Conservation (phyloP, 2,329 filamentous ascomycete species). For the Pseudonectria buxi region DNA sequence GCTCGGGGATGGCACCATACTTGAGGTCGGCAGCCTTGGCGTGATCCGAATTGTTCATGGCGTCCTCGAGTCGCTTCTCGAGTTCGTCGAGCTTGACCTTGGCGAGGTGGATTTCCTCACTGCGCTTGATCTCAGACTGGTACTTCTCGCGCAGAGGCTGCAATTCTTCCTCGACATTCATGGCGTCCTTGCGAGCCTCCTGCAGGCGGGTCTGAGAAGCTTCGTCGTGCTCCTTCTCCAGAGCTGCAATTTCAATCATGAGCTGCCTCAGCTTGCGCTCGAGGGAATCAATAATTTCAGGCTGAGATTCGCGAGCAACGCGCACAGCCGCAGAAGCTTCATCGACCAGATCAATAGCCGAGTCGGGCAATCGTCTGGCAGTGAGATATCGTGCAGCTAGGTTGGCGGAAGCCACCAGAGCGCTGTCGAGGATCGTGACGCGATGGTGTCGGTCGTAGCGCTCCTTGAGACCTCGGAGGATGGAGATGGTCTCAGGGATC, state of each 20-base stretch:
- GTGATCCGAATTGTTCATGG: slow-evolving; percentile 80
- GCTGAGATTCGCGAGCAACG: slow-evolving; percentile 91
- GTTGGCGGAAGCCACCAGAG: slow-evolving; percentile 85
- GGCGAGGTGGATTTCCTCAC: slow-evolving; percentile 85
- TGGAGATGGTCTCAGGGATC: slow-evolving; percentile 86
- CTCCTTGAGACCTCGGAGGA: slow-evolving; percentile 96
- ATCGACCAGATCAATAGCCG: slow-evolving; percentile 92
- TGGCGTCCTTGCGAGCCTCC: slow-evolving; percentile 81
- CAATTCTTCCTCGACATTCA: slow-evolving; percentile 90
- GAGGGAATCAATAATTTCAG: slow-evolving; percentile 89
- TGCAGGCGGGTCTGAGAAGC: slow-evolving; percentile 78
- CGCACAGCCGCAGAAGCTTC: slow-evolving; percentile 95
- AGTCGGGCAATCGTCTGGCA: slow-evolving; percentile 83
- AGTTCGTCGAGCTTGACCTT: slow-evolving; percentile 92
- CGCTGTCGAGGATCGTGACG: slow-evolving; percentile 91
- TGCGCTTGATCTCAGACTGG: slow-evolving; percentile 83
- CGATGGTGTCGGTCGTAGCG: slow-evolving; percentile 98
- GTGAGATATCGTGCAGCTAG: slow-evolving; percentile 92
- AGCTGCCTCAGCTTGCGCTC: slow-evolving; percentile 86
- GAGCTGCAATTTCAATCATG: slow-evolving; percentile 93
- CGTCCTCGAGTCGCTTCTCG: slow-evolving; percentile 86
- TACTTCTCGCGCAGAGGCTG: slow-evolving; percentile 92
- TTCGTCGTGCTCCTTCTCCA: slow-evolving; percentile 90
- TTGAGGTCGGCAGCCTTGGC: slow-evolving; percentile 86
- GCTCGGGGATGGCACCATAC: slow-evolving; percentile 95